Evolutionary conservation across 306 rosid species (phyloP).

Genomic region (Hippophae gyantsensis): DNA sequence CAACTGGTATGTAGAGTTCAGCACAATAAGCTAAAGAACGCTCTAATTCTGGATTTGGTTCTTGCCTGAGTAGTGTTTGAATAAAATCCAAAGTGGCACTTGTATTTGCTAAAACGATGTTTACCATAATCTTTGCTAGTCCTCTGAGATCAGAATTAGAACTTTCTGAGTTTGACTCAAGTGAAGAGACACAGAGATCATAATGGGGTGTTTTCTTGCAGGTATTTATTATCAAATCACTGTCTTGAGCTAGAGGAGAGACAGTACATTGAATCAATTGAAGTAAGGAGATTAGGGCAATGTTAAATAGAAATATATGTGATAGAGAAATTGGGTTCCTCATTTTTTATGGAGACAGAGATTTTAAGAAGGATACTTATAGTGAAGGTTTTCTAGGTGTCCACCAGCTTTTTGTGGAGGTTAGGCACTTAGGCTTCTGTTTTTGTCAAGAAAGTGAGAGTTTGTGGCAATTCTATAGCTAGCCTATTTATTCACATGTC

Average conservation of each 20-base stretch:
- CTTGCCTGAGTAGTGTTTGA: conserved; percentile 15
- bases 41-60: conserved; percentile 25
- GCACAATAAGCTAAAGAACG: conserved; percentile 66
- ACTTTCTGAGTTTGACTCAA: conserved; percentile 24
- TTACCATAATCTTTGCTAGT: conserved; percentile 16
- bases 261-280: conserved; percentile 1
- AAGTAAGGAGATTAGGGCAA: neutral
- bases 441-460: no score
- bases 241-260: neutral
- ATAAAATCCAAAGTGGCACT: conserved; percentile 17
- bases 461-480: no score
- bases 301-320: neutral
- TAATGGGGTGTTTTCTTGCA: conserved; percentile 25
- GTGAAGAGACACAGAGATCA: conserved; percentile 21
- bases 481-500: no score
- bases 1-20: conserved; percentile 64
- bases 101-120: conserved; percentile 15
- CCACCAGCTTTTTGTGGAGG: neutral
- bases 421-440: no score
- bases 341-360: neutral
- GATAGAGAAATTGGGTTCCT: conserved; percentile 1
- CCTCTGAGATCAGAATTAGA: conserved; percentile 14
- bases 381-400: no score
- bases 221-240: conserved; percentile 9
- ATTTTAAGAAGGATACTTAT: neutral